A percentile compares a stretch with the other conserved stretches of the same genome.
phyloP scores from a whole-genome alignment of 176 grass and related monocot species.

The Rhynchospora breviuscula region DNA sequence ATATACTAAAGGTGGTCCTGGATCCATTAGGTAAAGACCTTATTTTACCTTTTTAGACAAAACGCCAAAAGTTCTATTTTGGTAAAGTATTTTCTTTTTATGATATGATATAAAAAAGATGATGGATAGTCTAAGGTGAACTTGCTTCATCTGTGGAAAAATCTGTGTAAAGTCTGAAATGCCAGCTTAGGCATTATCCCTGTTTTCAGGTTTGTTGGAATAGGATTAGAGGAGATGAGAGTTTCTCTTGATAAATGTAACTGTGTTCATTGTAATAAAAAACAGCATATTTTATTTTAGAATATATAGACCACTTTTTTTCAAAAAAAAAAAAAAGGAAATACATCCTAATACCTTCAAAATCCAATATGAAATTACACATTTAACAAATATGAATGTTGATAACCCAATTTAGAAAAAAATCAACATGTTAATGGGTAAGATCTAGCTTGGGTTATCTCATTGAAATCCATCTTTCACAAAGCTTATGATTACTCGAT shows the following conservation, averaged over 20 bases:
- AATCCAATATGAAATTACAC: background rate
- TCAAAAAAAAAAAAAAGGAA: too few relatives aligned
- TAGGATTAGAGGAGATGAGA: too few relatives aligned
- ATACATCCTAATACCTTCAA: background rate
- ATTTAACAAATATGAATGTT: background rate
- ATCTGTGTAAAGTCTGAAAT: too few relatives aligned
- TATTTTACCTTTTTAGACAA: background rate
- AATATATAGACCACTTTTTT: too few relatives aligned
- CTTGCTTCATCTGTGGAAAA: too few relatives aligned
- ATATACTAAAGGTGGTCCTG: slow-evolving; percentile 13
- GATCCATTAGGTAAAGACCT: background rate
- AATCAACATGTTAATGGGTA: slow-evolving; percentile 2
- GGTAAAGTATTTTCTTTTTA: background rate
- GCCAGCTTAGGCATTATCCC: too few relatives aligned
- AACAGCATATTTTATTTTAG: too few relatives aligned
- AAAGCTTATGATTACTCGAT: background rate
- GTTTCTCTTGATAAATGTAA: too few relatives aligned
- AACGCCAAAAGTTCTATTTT: background rate
- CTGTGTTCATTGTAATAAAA: too few relatives aligned
- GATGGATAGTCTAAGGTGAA: too few relatives aligned
- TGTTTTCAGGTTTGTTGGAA: too few relatives aligned
- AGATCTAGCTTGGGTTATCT: background rate
- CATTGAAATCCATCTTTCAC: background rate
- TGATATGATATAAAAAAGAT: background rate
- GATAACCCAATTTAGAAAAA: background rate